phyloP scores from a whole-genome alignment of 805 yeast species.

The Saccharomycopsis fibuligera region DNA sequence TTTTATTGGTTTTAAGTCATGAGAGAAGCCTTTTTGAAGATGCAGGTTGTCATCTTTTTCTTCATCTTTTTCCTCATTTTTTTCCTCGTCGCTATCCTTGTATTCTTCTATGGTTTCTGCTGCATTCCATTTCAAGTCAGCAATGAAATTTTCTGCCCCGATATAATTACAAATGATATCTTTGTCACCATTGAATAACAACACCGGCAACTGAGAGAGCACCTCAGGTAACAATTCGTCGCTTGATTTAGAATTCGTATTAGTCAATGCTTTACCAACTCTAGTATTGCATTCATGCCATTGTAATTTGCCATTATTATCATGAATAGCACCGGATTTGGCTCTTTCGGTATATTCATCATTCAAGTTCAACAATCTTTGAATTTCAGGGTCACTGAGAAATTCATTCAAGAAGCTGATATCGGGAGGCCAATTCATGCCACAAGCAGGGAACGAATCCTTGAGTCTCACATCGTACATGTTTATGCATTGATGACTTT shows the following conservation, averaged over 20 bases:
- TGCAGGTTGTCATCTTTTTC: too few species aligned
- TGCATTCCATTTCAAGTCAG: constrained; percentile 61
- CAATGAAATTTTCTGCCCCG: constrained; percentile 66
- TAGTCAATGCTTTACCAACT: constrained; percentile 49
- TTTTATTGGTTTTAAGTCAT: constrained; percentile 25
- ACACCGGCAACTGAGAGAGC: constrained; percentile 49
- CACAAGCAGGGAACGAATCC: constrained; percentile 81
- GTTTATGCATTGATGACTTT: constrained; percentile 58
- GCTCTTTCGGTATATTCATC: constrained; percentile 26
- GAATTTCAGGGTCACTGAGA: constrained; percentile 42
- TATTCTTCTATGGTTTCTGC: too few species aligned
- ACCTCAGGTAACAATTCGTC: constrained; percentile 61
- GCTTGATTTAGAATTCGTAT: constrained; percentile 51
- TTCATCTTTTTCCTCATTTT: too few species aligned
- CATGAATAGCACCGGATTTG: neutral
- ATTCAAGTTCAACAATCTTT: constrained; percentile 47
- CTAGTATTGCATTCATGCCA: constrained; percentile 78
- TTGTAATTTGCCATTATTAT: constrained; percentile 10
- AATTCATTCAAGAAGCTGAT: constrained; percentile 47
- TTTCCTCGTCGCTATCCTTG: too few species aligned
- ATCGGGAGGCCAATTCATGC: constrained; percentile 82
- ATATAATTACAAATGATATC: constrained; percentile 83
- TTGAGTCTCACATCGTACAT: constrained; percentile 71
- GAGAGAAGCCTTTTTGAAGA: constrained; percentile 39
- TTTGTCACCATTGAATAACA: constrained; percentile 80